Percentiles rank a stretch among this genome's conserved stretches.
Conservation (phyloP, 2,329 filamentous ascomycete genomes). For the Calonectria pauciramosa region DNA sequence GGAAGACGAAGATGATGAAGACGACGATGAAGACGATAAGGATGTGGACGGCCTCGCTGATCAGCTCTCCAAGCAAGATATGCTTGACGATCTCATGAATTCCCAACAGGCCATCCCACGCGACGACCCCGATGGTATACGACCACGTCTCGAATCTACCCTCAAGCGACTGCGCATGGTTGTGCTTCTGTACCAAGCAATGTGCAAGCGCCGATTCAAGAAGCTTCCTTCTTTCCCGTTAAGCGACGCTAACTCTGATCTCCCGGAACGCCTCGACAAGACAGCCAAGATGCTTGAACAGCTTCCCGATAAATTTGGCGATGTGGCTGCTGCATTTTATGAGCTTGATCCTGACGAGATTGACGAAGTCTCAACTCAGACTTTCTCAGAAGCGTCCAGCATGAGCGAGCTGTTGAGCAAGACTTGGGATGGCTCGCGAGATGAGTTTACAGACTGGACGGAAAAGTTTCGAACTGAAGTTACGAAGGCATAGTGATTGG, state of each 20-base stretch:
- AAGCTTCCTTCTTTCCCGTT: slow-evolving; percentile 62
- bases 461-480: slow-evolving; percentile 68
- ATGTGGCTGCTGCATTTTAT: slow-evolving; percentile 81
- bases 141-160: slow-evolving; percentile 74
- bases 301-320: slow-evolving; percentile 78
- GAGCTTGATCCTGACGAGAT: slow-evolving; percentile 72
- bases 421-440: slow-evolving; percentile 74
- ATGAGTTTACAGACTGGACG: slow-evolving; percentile 87
- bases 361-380: slow-evolving; percentile 69
- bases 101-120: slow-evolving; percentile 72
- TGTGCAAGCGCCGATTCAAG: slow-evolving; percentile 78
- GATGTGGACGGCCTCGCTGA: slow-evolving; percentile 59
- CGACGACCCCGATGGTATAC: slow-evolving; percentile 74
- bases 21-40: slow-evolving; percentile 58
- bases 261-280: slow-evolving; percentile 65
- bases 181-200: slow-evolving; percentile 76
- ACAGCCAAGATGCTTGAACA: slow-evolving; percentile 68
- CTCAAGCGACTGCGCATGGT: slow-evolving; percentile 77
- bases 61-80: slow-evolving; percentile 63
- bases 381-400: slow-evolving; percentile 71
- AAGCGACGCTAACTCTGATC: slow-evolving; percentile 44
- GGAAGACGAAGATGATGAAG: slow-evolving; percentile 70
- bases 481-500: slow-evolving; percentile 52
- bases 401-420: slow-evolving; percentile 68
- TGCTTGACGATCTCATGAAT: slow-evolving; percentile 78